phyloP scores from a whole-genome alignment of 306 rosid species.

The Ziziphus jujuba region DNA sequence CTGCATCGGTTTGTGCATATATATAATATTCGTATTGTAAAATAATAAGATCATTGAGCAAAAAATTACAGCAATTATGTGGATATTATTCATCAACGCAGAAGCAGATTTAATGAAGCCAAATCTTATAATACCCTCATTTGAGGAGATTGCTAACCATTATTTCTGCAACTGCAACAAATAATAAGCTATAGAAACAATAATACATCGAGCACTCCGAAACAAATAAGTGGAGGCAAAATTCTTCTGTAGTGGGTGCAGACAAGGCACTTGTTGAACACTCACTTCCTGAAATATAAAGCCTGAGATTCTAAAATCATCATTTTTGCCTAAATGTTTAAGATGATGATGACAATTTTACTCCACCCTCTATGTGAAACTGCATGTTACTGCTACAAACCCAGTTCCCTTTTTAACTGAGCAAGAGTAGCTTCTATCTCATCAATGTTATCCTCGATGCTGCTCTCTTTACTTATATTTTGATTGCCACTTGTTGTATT shows the following conservation, averaged over 20 bases:
- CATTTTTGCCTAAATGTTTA: background rate
- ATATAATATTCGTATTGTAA: no score
- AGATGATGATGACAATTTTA: background rate
- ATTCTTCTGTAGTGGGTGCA: no score
- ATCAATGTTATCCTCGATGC: constrained; percentile 73
- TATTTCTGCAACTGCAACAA: background rate
- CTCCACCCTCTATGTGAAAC: constrained; percentile 2
- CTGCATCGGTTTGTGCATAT: no score
- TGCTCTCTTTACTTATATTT: constrained; percentile 41
- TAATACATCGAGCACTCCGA: no score
- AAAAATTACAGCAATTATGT: background rate
- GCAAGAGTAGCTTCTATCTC: constrained; percentile 95
- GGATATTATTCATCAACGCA: background rate
- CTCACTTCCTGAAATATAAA: background rate
- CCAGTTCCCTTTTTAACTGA: constrained; percentile 79
- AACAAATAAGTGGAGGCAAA: background rate
- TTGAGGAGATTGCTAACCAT: background rate
- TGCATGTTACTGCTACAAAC: constrained; percentile 48
- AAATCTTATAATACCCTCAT: background rate
- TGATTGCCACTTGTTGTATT: constrained; percentile 25
- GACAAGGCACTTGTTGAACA: no score
- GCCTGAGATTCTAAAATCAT: background rate
- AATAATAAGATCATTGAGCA: no score
- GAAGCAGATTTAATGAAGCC: background rate
- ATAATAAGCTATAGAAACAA: background rate